Evolutionary conservation across 805 yeast species (phyloP), one percentile per base, ranked within the genome.

Genomic region (Peterozyma xylosa): DNA sequence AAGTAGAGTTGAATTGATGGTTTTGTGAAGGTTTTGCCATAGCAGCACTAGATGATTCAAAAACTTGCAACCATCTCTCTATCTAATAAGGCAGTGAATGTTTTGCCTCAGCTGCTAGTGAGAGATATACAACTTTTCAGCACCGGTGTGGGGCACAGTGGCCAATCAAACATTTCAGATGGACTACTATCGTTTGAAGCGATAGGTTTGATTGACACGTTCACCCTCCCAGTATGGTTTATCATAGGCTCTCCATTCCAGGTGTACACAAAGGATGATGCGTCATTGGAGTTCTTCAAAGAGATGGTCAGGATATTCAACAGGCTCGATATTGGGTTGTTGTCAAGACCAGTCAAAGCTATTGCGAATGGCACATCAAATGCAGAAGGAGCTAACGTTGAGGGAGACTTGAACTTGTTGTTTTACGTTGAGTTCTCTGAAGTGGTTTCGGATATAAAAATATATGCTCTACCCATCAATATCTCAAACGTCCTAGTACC

Each of bases 141-240:
- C 27, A 5, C 27, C 7, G 7, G 7, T 5, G 27, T 21, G 27
- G 27, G 27, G 7, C 27, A 21, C 27, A 21, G 27, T 21, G 27
- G 27, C 7, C 27, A 21, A 21, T 21, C 27, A 21, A 21, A 4
- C 27, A 21, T 5, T 7, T 21, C 7, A 5, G 27, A 21, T 7
- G 27, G 27, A 21, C 7, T 21, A 21, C 27, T 21, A 9, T 32
- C 34, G 9, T 32, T 32, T 32, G 15, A 13, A 5, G 38, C 14
- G 17, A 35, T 35, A 4, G 17, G 29, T 35, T 35, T 15, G 9
- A 32, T 32, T 21, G 27, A 21, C 7, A 21, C 27, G 7, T 21
- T 21, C 27, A 21, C 27, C 27, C 11, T 44, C 7, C 47, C 47
- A 3, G 30, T 41, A 15, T 45, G 44, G 43, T 45, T 17, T 16